Base-by-base conservation (phyloP, 495 filamentous ascomycete species). In the Cercophora sp. region DNA sequence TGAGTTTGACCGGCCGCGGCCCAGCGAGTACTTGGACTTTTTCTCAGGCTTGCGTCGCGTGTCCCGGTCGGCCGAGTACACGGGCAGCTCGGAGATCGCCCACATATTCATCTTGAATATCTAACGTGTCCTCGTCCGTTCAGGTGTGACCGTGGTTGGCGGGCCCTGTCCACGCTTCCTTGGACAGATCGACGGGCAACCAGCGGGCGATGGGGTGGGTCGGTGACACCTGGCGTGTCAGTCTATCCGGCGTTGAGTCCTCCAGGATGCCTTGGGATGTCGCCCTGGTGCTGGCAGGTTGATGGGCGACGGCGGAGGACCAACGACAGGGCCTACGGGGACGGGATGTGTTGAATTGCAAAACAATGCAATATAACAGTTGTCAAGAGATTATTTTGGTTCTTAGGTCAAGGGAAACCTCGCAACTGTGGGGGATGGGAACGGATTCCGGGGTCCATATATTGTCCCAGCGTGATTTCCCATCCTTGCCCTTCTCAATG, bases 61-160 rank as follows among this genome's bases (percentile, higher is more conserved):
- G 26, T 24, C 45, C 34, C 49, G 52, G 8, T 64, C 66, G 46
- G 56, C 55, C 57, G 57, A 34, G 48, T 68, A 66, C 36, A 63
- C 56, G 59, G 65, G 63, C 55, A 62, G 54, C 32, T 56, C 42
- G 46, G 67, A 66, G 9, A 62, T 53, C n/a, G 63, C 65, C 63
- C 61, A 70, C 55, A 66, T 61, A 54, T 64, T 64, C 61, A 65
- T 64, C 56, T 40, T 59, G 51, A 15, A 24, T 55, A 50, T 52
- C 39, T 31, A 32, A 24, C 31, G 49, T 23, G 26, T 52, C 15
- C 18, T 37, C 31, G 29, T 37, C 51, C 35, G 18, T 25, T 16
- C 23, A n/a, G n/a, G n/a, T n/a, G n/a, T n/a, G n/a, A n/a, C n/a
- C 26, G 27, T 48, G 19, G 18, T 34, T 18, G 11, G 29, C 18